Evolutionary conservation across 2,329 filamentous ascomycete species (phyloP), one percentile per base, ranked within the genome.

Genomic region (Diplocarpon mali): DNA sequence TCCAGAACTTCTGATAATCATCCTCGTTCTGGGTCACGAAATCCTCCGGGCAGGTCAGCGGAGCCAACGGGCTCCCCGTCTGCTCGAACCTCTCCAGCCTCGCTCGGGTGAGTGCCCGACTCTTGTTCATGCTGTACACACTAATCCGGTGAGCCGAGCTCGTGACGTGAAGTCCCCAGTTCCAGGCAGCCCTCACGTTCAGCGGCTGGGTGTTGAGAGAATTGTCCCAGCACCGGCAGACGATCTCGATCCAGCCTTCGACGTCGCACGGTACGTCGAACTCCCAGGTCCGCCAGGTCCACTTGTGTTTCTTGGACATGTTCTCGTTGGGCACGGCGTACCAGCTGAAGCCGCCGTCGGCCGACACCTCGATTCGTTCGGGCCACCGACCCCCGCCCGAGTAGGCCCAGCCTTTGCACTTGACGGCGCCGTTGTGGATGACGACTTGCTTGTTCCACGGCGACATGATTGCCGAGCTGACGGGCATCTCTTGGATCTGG

Each of bases 401-500:
- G 57, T 80, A 82, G 2, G 80, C 80, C 58, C 82, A 85, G 0
- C 80, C 80, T 40, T 71, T 67, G 4, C 82, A 58, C 27, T 49
- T 54, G 7, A 60, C 59, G 11, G 30, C 49, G 3, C 58, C 56
- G 5, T 54, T 40, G 37, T 59, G 57, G 4, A 59, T 46, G 14
- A 60, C 46, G 14, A 50, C 50, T 17, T 55, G 45, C 50, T 48
- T 47, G 40, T 45, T 57, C 53, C 74, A 84, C 0, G 58, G 58
- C 6, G 37, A 59, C 85, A 80, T 54, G 45, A 84, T 79, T 40
- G 80, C 80, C 46, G 75, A 80, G 27, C 79, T 80, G 14, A 85
- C 71, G 1, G 80, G 77, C 66, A 82, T 74, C 54, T 83, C 78
- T 52, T 84, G 50, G 27, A 52, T 83, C 78, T 78, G 78, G 81